These are phyloP conservation scores for Fusarium algeriense DNA, from an alignment of 2,329 filamentous ascomycete species.

Conservation along the genomic window DNA sequence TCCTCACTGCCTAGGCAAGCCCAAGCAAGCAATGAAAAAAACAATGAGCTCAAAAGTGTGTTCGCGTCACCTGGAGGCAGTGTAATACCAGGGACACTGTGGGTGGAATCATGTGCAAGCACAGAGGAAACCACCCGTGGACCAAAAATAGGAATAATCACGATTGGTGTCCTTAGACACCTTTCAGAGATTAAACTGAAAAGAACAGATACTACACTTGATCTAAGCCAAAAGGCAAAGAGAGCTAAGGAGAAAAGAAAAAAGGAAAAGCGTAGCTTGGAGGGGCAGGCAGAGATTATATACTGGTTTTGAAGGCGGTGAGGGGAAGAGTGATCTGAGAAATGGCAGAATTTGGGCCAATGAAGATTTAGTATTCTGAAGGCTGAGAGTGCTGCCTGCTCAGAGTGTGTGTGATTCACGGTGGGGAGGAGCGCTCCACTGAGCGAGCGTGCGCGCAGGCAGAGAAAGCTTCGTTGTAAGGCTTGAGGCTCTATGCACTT, in stretches of 20 bases:
- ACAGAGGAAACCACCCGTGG: conserved; percentile 53
- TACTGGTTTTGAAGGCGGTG: conserved; percentile 31
- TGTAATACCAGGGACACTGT: conserved; percentile 58
- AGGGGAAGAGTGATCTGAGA: not conserved
- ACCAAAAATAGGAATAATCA: conserved; percentile 81
- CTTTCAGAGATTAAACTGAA: conserved; percentile 98
- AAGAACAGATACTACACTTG: conserved; percentile 98
- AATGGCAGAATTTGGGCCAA: conserved; percentile 31
- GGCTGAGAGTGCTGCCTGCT: conserved; percentile 30
- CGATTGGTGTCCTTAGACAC: conserved; percentile 76
- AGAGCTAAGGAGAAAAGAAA: conserved; percentile 57
- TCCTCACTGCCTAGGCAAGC: conserved; percentile 57
- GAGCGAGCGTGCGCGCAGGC: not conserved
- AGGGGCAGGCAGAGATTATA: conserved; percentile 35
- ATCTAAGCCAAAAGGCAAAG: conserved; percentile 80
- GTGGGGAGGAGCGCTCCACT: not conserved
- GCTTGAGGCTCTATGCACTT: conserved; percentile 5
- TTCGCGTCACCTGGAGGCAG: conserved; percentile 54
- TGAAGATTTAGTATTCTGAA: not conserved
- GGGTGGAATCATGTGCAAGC: conserved; percentile 56
- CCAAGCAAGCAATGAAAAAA: conserved; percentile 58
- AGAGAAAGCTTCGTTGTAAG: not conserved
- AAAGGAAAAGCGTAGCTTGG: conserved; percentile 39
- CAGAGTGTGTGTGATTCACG: conserved; percentile 1
- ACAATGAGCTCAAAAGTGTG: conserved; percentile 39